Conservation (phyloP, 306 rosid genomes). For the cucumber (Cucumis sativus) region DNA sequence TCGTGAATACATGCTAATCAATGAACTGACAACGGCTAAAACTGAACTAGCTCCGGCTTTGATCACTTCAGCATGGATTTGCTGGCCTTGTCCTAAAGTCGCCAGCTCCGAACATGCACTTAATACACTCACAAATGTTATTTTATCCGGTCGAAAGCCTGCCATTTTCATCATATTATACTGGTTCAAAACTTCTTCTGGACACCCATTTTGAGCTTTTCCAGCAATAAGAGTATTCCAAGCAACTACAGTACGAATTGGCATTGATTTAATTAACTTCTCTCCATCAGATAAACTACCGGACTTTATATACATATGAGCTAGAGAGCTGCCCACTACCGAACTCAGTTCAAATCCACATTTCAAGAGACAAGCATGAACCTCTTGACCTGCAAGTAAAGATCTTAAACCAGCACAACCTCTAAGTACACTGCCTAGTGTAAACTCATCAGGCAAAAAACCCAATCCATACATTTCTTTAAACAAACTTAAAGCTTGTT, state of each 20-base stretch:
- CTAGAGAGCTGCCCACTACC: constrained; percentile 75
- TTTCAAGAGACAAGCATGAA: constrained; percentile 63
- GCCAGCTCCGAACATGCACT: constrained; percentile 68
- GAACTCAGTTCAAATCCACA: constrained; percentile 57
- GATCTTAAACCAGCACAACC: constrained; percentile 73
- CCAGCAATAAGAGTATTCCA: constrained; percentile 96
- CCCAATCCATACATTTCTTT: constrained; percentile 45
- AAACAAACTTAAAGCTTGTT: constrained; percentile 43
- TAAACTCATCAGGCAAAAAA: constrained; percentile 61
- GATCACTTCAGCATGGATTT: constrained; percentile 70
- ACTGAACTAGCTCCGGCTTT: constrained; percentile 58
- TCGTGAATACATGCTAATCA: constrained; percentile 78
- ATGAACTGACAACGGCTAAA: constrained; percentile 51
- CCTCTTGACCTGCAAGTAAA: constrained; percentile 40
- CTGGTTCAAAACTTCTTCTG: constrained; percentile 50
- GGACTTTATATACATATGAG: constrained; percentile 88
- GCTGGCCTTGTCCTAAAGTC: constrained; percentile 79
- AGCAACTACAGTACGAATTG: constrained; percentile 57
- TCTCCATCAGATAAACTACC: constrained; percentile 67
- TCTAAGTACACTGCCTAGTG: constrained; percentile 73
- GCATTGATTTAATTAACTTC: constrained; percentile 49
- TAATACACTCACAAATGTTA: constrained; percentile 63
- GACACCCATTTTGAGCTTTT: constrained; percentile 54
- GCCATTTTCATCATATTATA: constrained; percentile 59
- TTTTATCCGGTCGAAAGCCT: constrained; percentile 62